Base-by-base conservation (phyloP, 179 eudicot species). In the Corrigiola litoralis region DNA sequence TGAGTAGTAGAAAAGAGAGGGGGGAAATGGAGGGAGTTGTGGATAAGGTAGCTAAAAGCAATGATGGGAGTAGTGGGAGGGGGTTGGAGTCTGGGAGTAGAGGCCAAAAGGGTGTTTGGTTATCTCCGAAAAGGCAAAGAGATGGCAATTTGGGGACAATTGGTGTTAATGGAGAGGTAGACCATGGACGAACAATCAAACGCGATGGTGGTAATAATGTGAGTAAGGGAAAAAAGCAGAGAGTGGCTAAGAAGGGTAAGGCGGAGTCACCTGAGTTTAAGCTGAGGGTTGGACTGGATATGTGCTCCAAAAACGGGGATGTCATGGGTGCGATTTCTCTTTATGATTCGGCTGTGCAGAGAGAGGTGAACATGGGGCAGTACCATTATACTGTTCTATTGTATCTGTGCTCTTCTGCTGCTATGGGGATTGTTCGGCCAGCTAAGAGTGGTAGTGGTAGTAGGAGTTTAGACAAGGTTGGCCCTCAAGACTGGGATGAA, bases 351-450 rank as follows among this genome's bases (percentile, higher is more conserved):
- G 89, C 95, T 37, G 58, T 62, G 55, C 78, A 67, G 64, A 69
- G 78, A 45, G 85, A 79, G 21, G 53, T 87, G 5, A 66, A 55
- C 51, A 31, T 92, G 70, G 87, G 84, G 20, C 92, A 85, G 66
- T 82, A 85, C 49, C 96, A 85, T 69, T 92, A 87, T 79, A 79
- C 85, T 66, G 87, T 85, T 45, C 75, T 89, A 27, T 61, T 89
- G 66, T 92, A 92, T 84, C 79, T 92, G 52, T 92, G 98, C 73
- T 87, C 98, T 71, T 89, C 96, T 72, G 98, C 98, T 29, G 95
- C 98, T 69, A 72, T 81, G 59, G 98, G 95, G 51, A 76, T 82
- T 68, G 72, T 92, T 62, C 76, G 67, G 65, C 92, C 90, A 0
- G 95, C 98, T 12, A 89, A 87, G 58, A 92, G 96, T 65, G 96